These are phyloP conservation scores for Tephrocybe rancida DNA, from an alignment of 768 basidiomycete species.

Conservation along the genomic window DNA sequence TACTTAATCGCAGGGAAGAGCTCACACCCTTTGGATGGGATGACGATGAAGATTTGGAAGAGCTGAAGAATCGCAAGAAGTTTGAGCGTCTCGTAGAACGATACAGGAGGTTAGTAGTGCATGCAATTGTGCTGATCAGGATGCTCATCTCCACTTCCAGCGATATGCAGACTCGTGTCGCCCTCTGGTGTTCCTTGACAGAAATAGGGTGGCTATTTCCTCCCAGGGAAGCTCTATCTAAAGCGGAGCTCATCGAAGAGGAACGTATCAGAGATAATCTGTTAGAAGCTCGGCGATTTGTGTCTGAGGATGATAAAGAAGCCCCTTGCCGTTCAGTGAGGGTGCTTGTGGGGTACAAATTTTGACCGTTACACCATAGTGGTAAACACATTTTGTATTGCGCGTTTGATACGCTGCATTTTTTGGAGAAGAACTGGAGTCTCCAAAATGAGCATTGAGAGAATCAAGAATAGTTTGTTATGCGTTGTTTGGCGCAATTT, in stretches of 20 bases:
- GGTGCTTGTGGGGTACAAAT: constrained; percentile 63
- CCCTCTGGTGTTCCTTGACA: constrained; percentile 65
- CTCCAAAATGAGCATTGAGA: no score
- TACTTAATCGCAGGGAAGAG: constrained; percentile 57
- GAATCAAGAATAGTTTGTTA: constrained; percentile 22
- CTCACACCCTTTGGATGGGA: constrained; percentile 70
- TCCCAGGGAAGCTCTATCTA: constrained; percentile 61
- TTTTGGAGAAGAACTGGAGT: no score
- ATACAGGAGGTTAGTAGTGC: constrained; percentile 50
- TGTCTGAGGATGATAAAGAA: constrained; percentile 53
- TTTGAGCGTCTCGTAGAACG: constrained; percentile 63
- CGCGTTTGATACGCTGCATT: background rate
- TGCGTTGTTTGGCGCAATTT: constrained; percentile 35
- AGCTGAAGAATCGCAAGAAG: constrained; percentile 54
- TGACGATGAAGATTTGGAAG: constrained; percentile 62
- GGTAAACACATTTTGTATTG: constrained; percentile 2
- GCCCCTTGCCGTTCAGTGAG: constrained; percentile 61
- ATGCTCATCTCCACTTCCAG: constrained; percentile 30
- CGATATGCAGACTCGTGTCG: constrained; percentile 66
- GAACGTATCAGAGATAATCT: constrained; percentile 62
- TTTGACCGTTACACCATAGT: constrained; percentile 19
- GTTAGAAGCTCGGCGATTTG: constrained; percentile 55
- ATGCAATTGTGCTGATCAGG: background rate
- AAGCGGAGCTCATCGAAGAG: constrained; percentile 72
- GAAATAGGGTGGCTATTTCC: constrained; percentile 63